Conservation (phyloP, 164 flowering plant species). For the Vitis amurensis region DNA sequence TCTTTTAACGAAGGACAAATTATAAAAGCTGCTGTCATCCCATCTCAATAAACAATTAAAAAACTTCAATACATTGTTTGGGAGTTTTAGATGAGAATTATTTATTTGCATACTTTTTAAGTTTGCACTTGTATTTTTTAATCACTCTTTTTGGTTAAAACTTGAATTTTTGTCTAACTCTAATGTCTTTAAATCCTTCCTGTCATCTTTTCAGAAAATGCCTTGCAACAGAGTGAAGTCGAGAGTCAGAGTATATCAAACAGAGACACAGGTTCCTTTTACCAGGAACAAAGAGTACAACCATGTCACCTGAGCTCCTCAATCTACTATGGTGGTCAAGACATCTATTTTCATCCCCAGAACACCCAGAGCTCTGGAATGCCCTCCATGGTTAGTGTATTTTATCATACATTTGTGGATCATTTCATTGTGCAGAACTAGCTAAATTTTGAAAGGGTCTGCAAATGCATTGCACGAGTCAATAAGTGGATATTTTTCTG, state of each 20-base stretch:
- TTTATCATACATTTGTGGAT: no score
- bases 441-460: neutral
- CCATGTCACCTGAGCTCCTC: constrained; percentile 63
- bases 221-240: constrained; percentile 10
- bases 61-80: no score
- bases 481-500: neutral
- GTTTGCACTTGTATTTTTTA: neutral
- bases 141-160: no score
- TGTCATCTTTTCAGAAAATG: constrained; percentile 19
- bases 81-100: no score
- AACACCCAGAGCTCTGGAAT: constrained; percentile 23
- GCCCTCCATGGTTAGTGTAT: constrained; percentile 27
- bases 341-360: constrained; percentile 32
- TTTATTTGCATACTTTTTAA: neutral
- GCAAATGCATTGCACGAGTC: no score
- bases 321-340: constrained; percentile 66
- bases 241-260: constrained; percentile 13
- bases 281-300: constrained; percentile 40
- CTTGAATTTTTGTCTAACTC: no score
- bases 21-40: no score
- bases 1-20: no score
- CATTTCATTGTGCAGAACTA: neutral
- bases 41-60: no score
- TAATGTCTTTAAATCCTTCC: neutral
- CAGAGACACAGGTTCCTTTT: constrained; percentile 26